Evolutionary conservation across 1,139 yeast genomes (phyloP).

Genomic region (Casaregolazyma lundiana): DNA sequence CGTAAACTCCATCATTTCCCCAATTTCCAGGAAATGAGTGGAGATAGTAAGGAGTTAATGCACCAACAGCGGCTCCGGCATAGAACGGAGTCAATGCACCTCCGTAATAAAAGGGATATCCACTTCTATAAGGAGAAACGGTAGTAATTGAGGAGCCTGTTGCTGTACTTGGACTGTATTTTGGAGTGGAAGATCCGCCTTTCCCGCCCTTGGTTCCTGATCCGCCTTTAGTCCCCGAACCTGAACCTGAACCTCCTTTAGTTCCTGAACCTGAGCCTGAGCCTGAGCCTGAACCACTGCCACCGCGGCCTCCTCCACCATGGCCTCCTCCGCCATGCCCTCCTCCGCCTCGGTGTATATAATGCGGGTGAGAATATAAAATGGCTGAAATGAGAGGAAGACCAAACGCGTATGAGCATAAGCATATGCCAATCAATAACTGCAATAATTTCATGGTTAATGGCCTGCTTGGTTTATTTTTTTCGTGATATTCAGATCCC

Average conservation of each 20-base stretch:
- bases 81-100: slow-evolving; percentile 22
- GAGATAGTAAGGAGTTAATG: slow-evolving; percentile 10
- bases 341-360: slow-evolving; percentile 16
- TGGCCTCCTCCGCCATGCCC: slow-evolving; percentile 15
- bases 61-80: slow-evolving; percentile 24
- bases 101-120: slow-evolving; percentile 21
- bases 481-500: too few relatives aligned
- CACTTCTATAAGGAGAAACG: slow-evolving; percentile 13
- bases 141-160: slow-evolving; percentile 12
- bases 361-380: neutral
- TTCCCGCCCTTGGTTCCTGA: slow-evolving; percentile 12
- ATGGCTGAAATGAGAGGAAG: neutral
- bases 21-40: slow-evolving; percentile 22
- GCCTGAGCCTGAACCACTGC: slow-evolving; percentile 9
- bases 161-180: slow-evolving; percentile 5
- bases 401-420: too few relatives aligned
- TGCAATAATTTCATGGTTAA: too few relatives aligned
- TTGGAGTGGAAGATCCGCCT: slow-evolving; percentile 8
- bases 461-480: too few relatives aligned
- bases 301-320: slow-evolving; percentile 11
- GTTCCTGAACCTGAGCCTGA: slow-evolving; percentile 11
- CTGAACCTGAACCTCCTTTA: slow-evolving; percentile 10
- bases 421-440: too few relatives aligned
- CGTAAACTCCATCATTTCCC: slow-evolving; percentile 22
- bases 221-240: slow-evolving; percentile 10